phyloP scores from a whole-genome alignment of 2,329 filamentous ascomycete genomes.

The Pestalotiopsis sp. region DNA sequence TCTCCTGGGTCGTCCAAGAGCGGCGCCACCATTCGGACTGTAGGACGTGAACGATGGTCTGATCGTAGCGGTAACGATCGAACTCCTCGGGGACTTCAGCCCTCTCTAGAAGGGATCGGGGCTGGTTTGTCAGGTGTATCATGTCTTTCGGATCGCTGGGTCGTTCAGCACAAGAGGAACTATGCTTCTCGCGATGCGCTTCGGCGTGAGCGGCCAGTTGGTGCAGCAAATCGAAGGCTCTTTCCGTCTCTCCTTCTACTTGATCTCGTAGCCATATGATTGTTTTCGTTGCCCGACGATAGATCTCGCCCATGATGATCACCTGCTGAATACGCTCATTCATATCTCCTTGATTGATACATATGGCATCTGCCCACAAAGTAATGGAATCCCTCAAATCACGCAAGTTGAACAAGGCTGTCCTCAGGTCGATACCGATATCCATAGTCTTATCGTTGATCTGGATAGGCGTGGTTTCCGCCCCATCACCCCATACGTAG shows the following conservation, averaged over 20 bases:
- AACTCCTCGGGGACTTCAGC: not conserved
- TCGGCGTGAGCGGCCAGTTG: not conserved
- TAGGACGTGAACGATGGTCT: conserved; percentile 9
- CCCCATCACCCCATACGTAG: not conserved
- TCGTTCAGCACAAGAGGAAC: not conserved
- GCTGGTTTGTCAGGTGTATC: not conserved
- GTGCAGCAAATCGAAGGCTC: not conserved
- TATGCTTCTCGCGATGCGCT: not conserved
- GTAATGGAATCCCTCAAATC: not conserved
- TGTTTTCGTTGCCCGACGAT: not conserved
- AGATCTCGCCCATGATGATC: not conserved
- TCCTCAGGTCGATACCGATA: not conserved
- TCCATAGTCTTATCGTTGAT: not conserved
- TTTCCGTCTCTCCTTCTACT: not conserved
- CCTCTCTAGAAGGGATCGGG: not conserved
- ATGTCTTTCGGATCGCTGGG: not conserved
- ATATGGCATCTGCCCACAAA: conserved; percentile 2
- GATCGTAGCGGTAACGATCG: not conserved
- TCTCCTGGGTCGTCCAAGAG: conserved; percentile 19
- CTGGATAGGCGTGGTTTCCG: not conserved
- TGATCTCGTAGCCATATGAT: conserved; percentile 1
- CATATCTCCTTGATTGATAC: not conserved
- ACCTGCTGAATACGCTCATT: not conserved
- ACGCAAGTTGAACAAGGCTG: not conserved
- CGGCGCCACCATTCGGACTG: conserved; percentile 15